Base-by-base conservation (phyloP, 495 filamentous ascomycete species). In the Pyrenopolyporus hunteri region DNA sequence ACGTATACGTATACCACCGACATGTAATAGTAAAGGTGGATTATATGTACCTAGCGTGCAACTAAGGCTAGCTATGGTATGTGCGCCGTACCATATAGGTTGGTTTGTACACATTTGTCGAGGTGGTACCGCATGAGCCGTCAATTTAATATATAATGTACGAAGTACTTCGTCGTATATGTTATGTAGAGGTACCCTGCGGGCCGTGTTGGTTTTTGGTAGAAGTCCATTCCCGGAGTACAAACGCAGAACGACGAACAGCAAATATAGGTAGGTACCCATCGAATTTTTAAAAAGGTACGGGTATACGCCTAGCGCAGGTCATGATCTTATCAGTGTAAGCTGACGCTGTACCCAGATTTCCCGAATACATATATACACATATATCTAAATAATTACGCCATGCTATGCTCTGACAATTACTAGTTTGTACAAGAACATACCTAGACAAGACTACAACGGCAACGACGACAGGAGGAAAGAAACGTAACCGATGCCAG, bases 401-500 rank as follows among this genome's bases (percentile, higher is more conserved):
- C 26, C 5, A 5, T 5, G 4, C 4, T 29, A 9, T 4, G 5
- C 26, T 29, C 5, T 29, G 26, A 4, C 9, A 4, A 29, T 29
- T 29, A 29, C 26, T 9, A 5, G 26, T 29, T 5, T 9, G 9
- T 29, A 29, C 26, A 29, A 5, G 26, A 5, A 29, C 26, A 29
- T 29, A 29, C 9, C 5, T 29, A 29, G 26, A 9, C 9, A 29
- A 29, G 4, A 29, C 26, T 29, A 29, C 26, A 5, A 29, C 4
- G 26, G 26, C 26, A 4, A 9, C 9, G 26, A 5, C 9, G 9
- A 29, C 26, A 29, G 4, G n/a, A n/a, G n/a, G n/a, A n/a, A 62
- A 62, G 48, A 14, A 50, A 42, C 35, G 56, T 56, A n/a, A n/a
- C n/a, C 45, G 44, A 52, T 39, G n/a, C n/a, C 23, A 48, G 11